phyloP scores from a whole-genome alignment of 352 stramenopile genomes.

The Phytophthora boehmeriae region DNA sequence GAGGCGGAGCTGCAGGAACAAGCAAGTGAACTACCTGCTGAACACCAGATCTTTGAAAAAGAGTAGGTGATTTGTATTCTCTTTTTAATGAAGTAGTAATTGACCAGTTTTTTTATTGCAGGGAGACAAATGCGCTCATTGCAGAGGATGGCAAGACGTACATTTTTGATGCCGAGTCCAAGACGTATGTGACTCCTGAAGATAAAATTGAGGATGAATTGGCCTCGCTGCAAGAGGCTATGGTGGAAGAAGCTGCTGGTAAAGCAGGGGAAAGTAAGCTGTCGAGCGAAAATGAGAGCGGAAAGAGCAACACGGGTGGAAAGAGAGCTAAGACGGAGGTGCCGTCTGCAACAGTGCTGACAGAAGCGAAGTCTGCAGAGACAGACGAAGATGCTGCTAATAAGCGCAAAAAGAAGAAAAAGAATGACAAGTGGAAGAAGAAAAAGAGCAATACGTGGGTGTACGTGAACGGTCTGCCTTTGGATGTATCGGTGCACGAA shows the following conservation, averaged over 20 bases:
- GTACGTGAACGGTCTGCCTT: slow-evolving; percentile 95
- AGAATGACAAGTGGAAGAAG: slow-evolving; percentile 82
- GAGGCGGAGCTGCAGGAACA: slow-evolving; percentile 56
- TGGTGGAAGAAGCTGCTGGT: slow-evolving; percentile 26
- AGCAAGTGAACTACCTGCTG: slow-evolving; percentile 37
- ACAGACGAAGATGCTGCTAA: slow-evolving; percentile 25
- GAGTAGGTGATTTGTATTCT: slow-evolving; percentile 26
- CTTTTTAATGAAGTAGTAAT: background rate
- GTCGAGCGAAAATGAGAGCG: slow-evolving; percentile 35
- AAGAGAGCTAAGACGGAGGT: background rate
- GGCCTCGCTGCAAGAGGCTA: slow-evolving; percentile 56
- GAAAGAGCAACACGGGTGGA: slow-evolving; percentile 37
- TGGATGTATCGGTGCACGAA: slow-evolving; percentile 92
- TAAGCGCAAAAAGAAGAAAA: slow-evolving; percentile 81
- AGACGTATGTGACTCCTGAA: slow-evolving; percentile 72
- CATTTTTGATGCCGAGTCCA: slow-evolving; percentile 68
- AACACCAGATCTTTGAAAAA: slow-evolving; percentile 65
- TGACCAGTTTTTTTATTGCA: slow-evolving; percentile 13
- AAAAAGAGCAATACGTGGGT: slow-evolving; percentile 94
- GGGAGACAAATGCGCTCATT: slow-evolving; percentile 49
- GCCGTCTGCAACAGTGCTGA: background rate
- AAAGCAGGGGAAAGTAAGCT: slow-evolving; percentile 6
- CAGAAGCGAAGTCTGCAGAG: slow-evolving; percentile 11
- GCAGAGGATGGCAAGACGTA: slow-evolving; percentile 77
- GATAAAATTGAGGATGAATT: slow-evolving; percentile 80